phyloP scores from a whole-genome alignment of 2,329 filamentous ascomycete species.

The Epichloe gansuensis region DNA sequence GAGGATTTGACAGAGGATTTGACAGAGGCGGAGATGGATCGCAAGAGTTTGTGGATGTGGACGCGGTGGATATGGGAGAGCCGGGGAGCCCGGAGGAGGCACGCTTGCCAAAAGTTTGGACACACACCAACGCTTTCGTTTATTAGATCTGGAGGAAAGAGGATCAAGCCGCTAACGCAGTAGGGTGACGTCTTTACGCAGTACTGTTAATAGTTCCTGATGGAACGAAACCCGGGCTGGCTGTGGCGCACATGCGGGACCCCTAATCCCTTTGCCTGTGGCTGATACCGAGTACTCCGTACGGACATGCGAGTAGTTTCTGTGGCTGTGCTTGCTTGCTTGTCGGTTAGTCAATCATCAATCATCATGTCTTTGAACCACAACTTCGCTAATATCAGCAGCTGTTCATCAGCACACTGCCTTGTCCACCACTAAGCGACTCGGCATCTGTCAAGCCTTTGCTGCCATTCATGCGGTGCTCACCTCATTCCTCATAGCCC shows the following conservation, averaged over 20 bases:
- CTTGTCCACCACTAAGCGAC: neutral
- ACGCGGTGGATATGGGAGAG: neutral
- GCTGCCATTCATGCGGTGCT: constrained; percentile 3
- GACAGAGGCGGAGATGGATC: neutral
- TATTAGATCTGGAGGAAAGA: neutral
- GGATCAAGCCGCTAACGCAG: neutral
- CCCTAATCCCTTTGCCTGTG: no score
- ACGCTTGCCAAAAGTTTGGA: neutral
- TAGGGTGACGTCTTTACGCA: neutral
- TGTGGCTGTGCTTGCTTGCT: no score
- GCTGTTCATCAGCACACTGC: neutral
- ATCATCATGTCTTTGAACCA: neutral
- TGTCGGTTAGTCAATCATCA: neutral
- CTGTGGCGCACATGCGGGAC: no score
- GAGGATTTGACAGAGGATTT: neutral
- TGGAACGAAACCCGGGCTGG: no score
- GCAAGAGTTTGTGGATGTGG: neutral
- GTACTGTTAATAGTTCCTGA: neutral
- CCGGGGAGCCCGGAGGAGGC: neutral
- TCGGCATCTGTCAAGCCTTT: neutral
- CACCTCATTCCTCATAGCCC: neutral
- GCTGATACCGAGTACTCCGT: no score
- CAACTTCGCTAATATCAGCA: neutral
- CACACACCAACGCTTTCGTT: neutral
- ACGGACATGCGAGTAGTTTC: no score